phyloP scores from a whole-genome alignment of 2,329 filamentous ascomycete species.

The Xylariaceae sp. region DNA sequence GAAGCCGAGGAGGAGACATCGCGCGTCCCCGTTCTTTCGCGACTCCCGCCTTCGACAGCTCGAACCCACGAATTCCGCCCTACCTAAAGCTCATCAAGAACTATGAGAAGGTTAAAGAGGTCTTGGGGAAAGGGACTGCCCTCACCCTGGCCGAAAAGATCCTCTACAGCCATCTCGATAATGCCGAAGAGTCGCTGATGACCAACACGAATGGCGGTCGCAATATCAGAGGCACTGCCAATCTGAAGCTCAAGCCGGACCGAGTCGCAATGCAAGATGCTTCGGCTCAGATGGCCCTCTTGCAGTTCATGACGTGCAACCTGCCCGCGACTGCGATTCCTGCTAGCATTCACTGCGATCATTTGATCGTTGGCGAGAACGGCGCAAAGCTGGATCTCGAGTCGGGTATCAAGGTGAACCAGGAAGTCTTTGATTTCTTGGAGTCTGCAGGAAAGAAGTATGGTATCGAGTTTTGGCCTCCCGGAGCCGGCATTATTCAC shows the following conservation, averaged over 20 bases:
- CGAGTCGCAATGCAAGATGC: conserved; percentile 99
- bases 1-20: conserved; percentile 21
- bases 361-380: conserved; percentile 93
- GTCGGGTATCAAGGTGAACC: conserved; percentile 83
- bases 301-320: conserved; percentile 98
- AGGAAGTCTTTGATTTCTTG: conserved; percentile 96
- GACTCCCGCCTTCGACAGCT: conserved; percentile 29
- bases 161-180: conserved; percentile 90
- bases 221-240: conserved; percentile 80
- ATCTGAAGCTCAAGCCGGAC: conserved; percentile 95
- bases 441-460: conserved; percentile 89
- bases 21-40: conserved; percentile 28
- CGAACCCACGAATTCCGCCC: conserved; percentile 57
- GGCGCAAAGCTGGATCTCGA: conserved; percentile 83
- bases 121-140: conserved; percentile 50
- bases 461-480: conserved; percentile 94
- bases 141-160: conserved; percentile 97
- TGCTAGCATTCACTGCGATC: conserved; percentile 97
- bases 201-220: conserved; percentile 78
- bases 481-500: conserved; percentile 92
- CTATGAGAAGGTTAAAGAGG: conserved; percentile 54
- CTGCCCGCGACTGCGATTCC: conserved; percentile 86
- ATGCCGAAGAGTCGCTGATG: conserved; percentile 82
- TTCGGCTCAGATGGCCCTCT: conserved; percentile 93
- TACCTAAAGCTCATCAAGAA: conserved; percentile 63